Percentiles rank a stretch among this genome's conserved stretches.
These are phyloP conservation scores for Carallia brachiata DNA, from an alignment of 345 rosid genomes.

Conservation along the genomic window DNA sequence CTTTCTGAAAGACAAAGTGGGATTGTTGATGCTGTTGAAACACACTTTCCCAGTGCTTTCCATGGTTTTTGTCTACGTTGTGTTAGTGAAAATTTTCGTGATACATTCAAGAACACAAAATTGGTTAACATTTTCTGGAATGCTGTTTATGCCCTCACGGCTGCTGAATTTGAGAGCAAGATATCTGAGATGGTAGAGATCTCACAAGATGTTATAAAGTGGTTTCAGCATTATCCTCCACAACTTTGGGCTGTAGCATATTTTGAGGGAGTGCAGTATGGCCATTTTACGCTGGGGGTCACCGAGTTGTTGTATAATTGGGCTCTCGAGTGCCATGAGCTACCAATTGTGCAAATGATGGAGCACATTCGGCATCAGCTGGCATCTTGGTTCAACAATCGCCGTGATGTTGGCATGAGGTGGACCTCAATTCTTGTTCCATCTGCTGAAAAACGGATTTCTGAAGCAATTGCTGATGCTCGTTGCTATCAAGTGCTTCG, in stretches of 20 bases:
- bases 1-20: constrained; percentile 88
- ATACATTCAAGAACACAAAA: constrained; percentile 90
- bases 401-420: constrained; percentile 76
- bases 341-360: constrained; percentile 91
- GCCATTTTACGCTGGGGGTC: constrained; percentile 83
- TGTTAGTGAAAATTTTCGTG: constrained; percentile 88
- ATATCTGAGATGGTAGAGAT: constrained; percentile 86
- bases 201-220: constrained; percentile 65
- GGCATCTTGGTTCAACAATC: constrained; percentile 54
- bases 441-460: constrained; percentile 79
- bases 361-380: constrained; percentile 75
- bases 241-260: constrained; percentile 92
- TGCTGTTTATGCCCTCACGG: constrained; percentile 89
- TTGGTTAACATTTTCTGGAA: constrained; percentile 93
- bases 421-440: constrained; percentile 89
- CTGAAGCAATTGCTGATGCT: constrained; percentile 83
- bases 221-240: constrained; percentile 83
- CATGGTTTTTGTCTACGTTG: constrained; percentile 93
- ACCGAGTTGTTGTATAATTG: constrained; percentile 81
- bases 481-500: constrained; percentile 94
- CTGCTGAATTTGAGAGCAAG: constrained; percentile 78
- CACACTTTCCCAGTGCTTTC: constrained; percentile 92
- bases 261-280: constrained; percentile 84
- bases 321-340: constrained; percentile 97
- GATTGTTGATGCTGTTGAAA: constrained; percentile 86